Conservation (phyloP, 257 asterid species). For the Nicotiana obtusifolia region DNA sequence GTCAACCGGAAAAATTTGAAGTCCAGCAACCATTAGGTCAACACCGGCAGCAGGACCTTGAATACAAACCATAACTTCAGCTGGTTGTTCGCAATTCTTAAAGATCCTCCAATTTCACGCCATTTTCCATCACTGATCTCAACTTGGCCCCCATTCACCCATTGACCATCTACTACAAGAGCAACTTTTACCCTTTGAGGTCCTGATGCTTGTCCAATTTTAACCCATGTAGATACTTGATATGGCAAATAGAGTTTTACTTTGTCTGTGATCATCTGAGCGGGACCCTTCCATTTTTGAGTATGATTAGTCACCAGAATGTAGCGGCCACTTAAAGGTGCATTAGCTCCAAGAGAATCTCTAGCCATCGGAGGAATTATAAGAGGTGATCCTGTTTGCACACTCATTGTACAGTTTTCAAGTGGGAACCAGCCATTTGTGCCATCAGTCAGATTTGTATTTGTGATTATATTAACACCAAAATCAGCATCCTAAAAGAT, state of each 20-base stretch:
- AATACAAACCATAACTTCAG: constrained; percentile 58
- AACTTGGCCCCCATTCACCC: constrained; percentile 92
- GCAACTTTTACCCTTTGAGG: constrained; percentile 72
- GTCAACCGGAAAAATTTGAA: constrained; percentile 73
- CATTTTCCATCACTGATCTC: constrained; percentile 66
- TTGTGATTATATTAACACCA: constrained; percentile 67
- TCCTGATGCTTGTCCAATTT: constrained; percentile 46
- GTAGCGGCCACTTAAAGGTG: constrained; percentile 70
- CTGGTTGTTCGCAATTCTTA: constrained; percentile 63
- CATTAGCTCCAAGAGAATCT: constrained; percentile 68
- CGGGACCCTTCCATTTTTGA: constrained; percentile 95
- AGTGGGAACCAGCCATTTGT: constrained; percentile 72
- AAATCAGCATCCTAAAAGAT: constrained; percentile 44
- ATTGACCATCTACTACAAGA: constrained; percentile 72
- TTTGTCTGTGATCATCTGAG: constrained; percentile 71
- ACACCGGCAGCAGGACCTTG: constrained; percentile 87
- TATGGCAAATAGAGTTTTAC: constrained; percentile 69
- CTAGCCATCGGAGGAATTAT: constrained; percentile 84
- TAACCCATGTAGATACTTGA: constrained; percentile 95
- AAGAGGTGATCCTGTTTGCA: constrained; percentile 66
- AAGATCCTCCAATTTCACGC: constrained; percentile 89
- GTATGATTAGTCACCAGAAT: constrained; percentile 64
- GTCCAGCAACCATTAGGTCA: constrained; percentile 87
- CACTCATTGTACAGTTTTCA: constrained; percentile 62
- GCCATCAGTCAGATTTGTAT: constrained; percentile 54